These are phyloP conservation scores for Gloeopeniophorella convolvens DNA, from an alignment of 768 basidiomycete genomes.

Conservation along the genomic window DNA sequence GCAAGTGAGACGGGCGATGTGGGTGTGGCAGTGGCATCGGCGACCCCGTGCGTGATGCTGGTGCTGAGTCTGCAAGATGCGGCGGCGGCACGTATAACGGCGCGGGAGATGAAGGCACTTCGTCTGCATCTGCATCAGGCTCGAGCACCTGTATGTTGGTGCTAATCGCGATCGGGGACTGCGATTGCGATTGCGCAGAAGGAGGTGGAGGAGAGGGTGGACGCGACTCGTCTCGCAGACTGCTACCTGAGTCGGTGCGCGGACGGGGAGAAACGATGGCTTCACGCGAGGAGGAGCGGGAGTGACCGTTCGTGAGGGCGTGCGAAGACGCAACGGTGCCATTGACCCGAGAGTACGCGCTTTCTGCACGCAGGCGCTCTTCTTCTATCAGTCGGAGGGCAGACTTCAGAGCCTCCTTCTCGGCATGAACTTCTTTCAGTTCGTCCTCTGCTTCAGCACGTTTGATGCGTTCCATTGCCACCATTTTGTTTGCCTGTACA, in stretches of 20 bases:
- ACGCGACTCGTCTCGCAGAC: not conserved
- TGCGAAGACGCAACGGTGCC: not conserved
- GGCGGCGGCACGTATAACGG: slow-evolving; percentile 21
- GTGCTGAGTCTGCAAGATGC: slow-evolving; percentile 4
- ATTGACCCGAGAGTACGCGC: not conserved
- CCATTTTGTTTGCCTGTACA: slow-evolving; percentile 86
- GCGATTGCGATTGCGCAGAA: not conserved
- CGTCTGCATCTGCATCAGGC: not conserved
- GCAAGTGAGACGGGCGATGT: slow-evolving; percentile 13
- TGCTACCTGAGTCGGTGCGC: too few species aligned
- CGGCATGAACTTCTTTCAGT: slow-evolving; percentile 47
- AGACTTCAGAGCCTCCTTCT: slow-evolving; percentile 55
- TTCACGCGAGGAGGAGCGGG: slow-evolving; percentile 7
- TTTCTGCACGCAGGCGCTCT: slow-evolving; percentile 32
- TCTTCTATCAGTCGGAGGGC: slow-evolving; percentile 65
- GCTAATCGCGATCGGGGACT: not conserved
- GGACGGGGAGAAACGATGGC: slow-evolving; percentile 7
- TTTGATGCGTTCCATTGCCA: slow-evolving; percentile 65
- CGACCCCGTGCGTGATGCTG: slow-evolving; percentile 15
- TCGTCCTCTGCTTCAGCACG: slow-evolving; percentile 72
- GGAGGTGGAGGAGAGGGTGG: not conserved
- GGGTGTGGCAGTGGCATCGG: slow-evolving; percentile 19
- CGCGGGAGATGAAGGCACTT: slow-evolving; percentile 16
- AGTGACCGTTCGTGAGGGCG: not conserved
- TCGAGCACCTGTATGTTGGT: not conserved